Evolutionary conservation across 495 filamentous ascomycete genomes (phyloP).

Genomic region (Aspergillus taichungensis): DNA sequence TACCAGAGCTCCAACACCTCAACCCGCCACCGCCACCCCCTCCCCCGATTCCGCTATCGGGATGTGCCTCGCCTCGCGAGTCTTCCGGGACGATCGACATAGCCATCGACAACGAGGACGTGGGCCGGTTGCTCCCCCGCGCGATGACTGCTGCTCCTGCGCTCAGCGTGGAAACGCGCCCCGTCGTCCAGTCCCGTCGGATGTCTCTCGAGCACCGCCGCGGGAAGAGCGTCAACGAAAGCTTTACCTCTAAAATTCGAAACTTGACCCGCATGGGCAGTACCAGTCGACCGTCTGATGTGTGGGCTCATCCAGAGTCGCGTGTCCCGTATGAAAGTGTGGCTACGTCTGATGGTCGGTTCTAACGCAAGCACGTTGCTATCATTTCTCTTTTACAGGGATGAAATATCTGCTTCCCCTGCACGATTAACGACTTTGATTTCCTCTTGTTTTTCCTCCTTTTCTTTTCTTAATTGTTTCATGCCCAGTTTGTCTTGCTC

Average conservation of each 20-base stretch:
- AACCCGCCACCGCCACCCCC: constrained; percentile 56
- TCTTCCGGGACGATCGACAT: constrained; percentile 60
- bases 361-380: constrained; percentile 4
- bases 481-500: too few species aligned
- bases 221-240: constrained; percentile 59
- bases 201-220: constrained; percentile 52
- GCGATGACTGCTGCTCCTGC: constrained; percentile 35
- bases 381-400: not conserved
- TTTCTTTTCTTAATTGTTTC: constrained; percentile 2
- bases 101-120: constrained; percentile 52
- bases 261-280: constrained; percentile 62
- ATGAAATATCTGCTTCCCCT: constrained; percentile 1
- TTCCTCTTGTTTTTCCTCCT: constrained; percentile 1
- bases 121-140: constrained; percentile 28
- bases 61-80: constrained; percentile 28
- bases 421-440: constrained; percentile 8
- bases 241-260: constrained; percentile 53
- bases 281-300: constrained; percentile 47
- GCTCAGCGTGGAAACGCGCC: constrained; percentile 14
- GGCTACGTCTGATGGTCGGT: constrained; percentile 17
- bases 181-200: constrained; percentile 18
- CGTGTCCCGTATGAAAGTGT: constrained; percentile 29
- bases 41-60: constrained; percentile 22
- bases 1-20: constrained; percentile 82
- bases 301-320: constrained; percentile 14